Evolutionary conservation across 805 yeast genomes (phyloP).

Genomic region (Komagataella pastoris): DNA sequence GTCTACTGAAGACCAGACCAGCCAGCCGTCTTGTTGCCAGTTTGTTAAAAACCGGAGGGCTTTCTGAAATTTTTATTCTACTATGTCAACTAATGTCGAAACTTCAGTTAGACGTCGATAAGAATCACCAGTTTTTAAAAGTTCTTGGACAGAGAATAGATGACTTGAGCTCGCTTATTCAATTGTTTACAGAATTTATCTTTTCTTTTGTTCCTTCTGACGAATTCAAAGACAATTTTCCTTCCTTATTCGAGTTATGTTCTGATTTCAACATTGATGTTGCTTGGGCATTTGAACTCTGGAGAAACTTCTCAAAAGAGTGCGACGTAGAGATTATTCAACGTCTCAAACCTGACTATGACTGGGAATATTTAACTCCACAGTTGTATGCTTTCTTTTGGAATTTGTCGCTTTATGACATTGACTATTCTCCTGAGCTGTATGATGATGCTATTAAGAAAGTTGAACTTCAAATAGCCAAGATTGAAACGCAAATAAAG

Average conservation of each 20-base stretch:
- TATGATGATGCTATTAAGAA: constrained; percentile 36
- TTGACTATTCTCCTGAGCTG: constrained; percentile 33
- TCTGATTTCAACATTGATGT: constrained; percentile 30
- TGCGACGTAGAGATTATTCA: constrained; percentile 7
- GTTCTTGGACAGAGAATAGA: constrained; percentile 62
- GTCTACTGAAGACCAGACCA: constrained; percentile 32
- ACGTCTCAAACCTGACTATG: constrained; percentile 5
- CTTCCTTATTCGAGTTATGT: constrained; percentile 27
- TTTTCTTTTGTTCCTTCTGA: constrained; percentile 31
- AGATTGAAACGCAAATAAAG: constrained; percentile 22
- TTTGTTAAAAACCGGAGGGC: constrained; percentile 26
- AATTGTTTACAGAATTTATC: constrained; percentile 47
- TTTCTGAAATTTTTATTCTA: constrained; percentile 55
- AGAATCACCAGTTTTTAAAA: constrained; percentile 40
- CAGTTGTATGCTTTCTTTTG: constrained; percentile 54
- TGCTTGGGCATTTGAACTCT: constrained; percentile 64
- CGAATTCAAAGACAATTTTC: constrained; percentile 20
- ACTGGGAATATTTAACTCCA: constrained; percentile 17
- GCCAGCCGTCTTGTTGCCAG: constrained; percentile 35
- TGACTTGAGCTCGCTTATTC: constrained; percentile 54
- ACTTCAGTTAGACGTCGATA: constrained; percentile 19
- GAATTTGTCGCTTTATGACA: constrained; percentile 61
- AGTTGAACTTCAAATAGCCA: constrained; percentile 20
- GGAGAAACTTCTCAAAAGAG: constrained; percentile 34
- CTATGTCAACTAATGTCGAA: constrained; percentile 35